Conservation (phyloP, 2,329 filamentous ascomycete species). For the Aphanoascus verrucosus region DNA sequence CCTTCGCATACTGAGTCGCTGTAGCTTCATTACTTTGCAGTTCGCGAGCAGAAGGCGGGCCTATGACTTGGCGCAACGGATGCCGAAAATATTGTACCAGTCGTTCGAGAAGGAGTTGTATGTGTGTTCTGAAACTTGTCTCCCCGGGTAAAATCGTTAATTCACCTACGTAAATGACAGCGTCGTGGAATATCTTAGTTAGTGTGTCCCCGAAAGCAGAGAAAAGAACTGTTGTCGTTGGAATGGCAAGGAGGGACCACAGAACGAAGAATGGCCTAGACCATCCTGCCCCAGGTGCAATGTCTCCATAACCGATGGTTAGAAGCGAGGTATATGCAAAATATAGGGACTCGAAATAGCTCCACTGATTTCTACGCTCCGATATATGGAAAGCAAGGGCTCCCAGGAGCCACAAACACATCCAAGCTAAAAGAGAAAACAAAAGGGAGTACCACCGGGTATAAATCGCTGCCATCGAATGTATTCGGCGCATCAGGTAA, state of each 20-base stretch:
- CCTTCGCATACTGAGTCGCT: slow-evolving; percentile 9
- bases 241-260: slow-evolving; percentile 33
- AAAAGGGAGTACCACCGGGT: slow-evolving; percentile 34
- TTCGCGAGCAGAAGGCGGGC: slow-evolving; percentile 13
- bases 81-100: slow-evolving; percentile 16
- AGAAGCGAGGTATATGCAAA: slow-evolving; percentile 31
- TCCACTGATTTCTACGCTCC: slow-evolving; percentile 25
- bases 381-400: slow-evolving; percentile 30
- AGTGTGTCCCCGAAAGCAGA: slow-evolving; percentile 31
- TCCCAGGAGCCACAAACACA: slow-evolving; percentile 36
- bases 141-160: slow-evolving; percentile 46
- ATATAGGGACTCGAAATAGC: slow-evolving; percentile 32
- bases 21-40: slow-evolving; percentile 13
- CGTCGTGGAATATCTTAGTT: slow-evolving; percentile 44
- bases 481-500: slow-evolving; percentile 38
- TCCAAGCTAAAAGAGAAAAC: slow-evolving; percentile 30
- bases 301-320: slow-evolving; percentile 34
- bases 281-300: slow-evolving; percentile 25
- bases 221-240: slow-evolving; percentile 33
- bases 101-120: slow-evolving; percentile 20
- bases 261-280: slow-evolving; percentile 33
- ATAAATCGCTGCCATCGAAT: slow-evolving; percentile 32
- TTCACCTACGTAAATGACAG: slow-evolving; percentile 47
- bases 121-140: slow-evolving; percentile 22
- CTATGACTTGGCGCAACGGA: not conserved